phyloP scores from a whole-genome alignment of 2,329 filamentous ascomycete genomes.

The Penicillium sp. region DNA sequence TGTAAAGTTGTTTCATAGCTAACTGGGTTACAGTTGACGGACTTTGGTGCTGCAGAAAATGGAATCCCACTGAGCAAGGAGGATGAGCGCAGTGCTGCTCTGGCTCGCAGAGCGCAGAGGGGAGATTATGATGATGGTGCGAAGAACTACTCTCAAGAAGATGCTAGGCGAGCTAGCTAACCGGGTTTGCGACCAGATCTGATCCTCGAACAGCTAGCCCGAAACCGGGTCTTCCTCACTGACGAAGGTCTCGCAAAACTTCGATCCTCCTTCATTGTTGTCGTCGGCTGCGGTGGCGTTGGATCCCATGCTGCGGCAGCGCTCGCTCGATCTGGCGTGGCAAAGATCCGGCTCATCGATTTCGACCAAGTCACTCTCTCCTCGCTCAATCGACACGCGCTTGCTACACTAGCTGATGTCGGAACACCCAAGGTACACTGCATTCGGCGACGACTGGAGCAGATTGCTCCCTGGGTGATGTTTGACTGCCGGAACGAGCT shows the following conservation, averaged over 20 bases:
- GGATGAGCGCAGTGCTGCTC: constrained; percentile 58
- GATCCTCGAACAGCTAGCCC: constrained; percentile 89
- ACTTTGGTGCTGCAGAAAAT: constrained; percentile 46
- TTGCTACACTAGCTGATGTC: constrained; percentile 73
- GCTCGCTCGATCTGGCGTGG: constrained; percentile 70
- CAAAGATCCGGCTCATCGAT: neutral
- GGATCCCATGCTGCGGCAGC: constrained; percentile 88
- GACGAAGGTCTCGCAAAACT: constrained; percentile 78
- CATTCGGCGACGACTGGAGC: constrained; percentile 74
- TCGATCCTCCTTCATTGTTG: constrained; percentile 77
- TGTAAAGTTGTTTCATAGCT: neutral
- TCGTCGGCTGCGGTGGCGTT: constrained; percentile 92
- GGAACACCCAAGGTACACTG: constrained; percentile 89
- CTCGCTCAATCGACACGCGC: neutral
- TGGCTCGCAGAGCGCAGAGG: constrained; percentile 60
- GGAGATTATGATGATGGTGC: constrained; percentile 65
- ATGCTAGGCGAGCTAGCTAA: neutral
- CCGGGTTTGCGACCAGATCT: constrained; percentile 57
- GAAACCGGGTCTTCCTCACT: constrained; percentile 87
- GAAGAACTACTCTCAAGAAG: neutral
- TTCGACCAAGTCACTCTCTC: constrained; percentile 1
- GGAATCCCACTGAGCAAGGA: constrained; percentile 45
- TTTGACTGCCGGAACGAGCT: constrained; percentile 87
- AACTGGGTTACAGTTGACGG: constrained; percentile 50
- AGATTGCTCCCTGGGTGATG: constrained; percentile 86